Percentiles rank a stretch among this genome's conserved stretches.
These are phyloP conservation scores for Diaporthe destruens DNA, from an alignment of 2,329 filamentous ascomycete species.

Conservation along the genomic window DNA sequence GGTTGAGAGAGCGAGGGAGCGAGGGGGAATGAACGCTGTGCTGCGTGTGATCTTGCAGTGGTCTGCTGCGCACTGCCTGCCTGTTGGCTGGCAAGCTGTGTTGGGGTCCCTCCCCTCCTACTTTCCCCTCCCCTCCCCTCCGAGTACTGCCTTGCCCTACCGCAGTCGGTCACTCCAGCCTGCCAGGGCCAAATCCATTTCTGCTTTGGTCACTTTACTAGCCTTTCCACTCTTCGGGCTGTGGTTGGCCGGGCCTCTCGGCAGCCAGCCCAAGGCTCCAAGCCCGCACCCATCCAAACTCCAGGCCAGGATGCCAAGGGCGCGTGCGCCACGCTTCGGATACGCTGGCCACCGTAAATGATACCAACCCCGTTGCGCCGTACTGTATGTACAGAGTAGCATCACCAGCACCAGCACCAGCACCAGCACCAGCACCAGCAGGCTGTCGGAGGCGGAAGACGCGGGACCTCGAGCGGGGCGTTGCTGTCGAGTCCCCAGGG, in stretches of 20 bases:
- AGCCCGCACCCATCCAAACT: constrained; percentile 22
- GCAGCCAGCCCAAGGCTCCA: constrained; percentile 30
- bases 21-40: neutral
- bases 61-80: neutral
- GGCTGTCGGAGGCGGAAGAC: constrained; percentile 26
- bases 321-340: constrained; percentile 31
- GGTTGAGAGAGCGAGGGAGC: neutral
- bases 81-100: neutral
- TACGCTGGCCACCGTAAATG: neutral
- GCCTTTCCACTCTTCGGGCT: constrained; percentile 12
- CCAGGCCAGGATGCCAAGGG: constrained; percentile 27
- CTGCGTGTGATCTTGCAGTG: neutral
- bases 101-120: constrained; percentile 15
- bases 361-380: neutral
- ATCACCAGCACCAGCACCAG: neutral
- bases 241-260: constrained; percentile 30
- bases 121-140: neutral
- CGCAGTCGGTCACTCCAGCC: constrained; percentile 1
- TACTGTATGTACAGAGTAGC: neutral
- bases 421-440: neutral
- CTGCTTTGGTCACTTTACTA: constrained; percentile 30
- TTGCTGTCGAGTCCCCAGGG: constrained; percentile 23
- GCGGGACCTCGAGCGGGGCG: constrained; percentile 22
- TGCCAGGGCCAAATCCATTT: constrained; percentile 19
- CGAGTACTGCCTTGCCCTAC: neutral